Conservation (phyloP, 805 yeast species). For the Metschnikowia noctiluminum region DNA sequence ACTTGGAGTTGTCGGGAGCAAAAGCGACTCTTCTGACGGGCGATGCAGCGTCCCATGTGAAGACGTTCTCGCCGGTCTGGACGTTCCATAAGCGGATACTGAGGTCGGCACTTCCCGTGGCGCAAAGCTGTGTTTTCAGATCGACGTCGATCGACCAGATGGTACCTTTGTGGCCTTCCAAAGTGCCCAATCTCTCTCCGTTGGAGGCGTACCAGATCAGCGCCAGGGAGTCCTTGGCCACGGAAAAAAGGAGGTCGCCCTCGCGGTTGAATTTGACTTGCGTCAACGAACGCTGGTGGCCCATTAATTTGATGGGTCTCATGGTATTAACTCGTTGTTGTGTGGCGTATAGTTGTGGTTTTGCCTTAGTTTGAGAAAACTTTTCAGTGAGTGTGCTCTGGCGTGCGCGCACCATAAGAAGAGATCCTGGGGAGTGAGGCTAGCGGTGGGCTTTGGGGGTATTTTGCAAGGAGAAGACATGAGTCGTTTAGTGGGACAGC, state of each 20-base stretch:
- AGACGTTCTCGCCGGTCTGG: constrained; percentile 69
- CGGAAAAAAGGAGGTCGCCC: constrained; percentile 90
- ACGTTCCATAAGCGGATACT: constrained; percentile 82
- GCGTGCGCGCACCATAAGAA: too few relatives aligned
- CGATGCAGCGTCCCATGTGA: constrained; percentile 69
- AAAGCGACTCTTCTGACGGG: constrained; percentile 93
- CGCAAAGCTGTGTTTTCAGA: constrained; percentile 58
- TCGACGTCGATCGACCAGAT: constrained; percentile 93
- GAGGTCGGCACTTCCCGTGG: constrained; percentile 91
- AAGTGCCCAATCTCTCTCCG: constrained; percentile 96
- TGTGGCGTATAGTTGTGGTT: too few relatives aligned
- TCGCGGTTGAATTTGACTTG: constrained; percentile 94
- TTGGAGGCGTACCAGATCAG: constrained; percentile 92
- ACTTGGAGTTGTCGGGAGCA: constrained; percentile 63
- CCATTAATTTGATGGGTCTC: constrained; percentile 67
- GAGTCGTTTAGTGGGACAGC: too few relatives aligned
- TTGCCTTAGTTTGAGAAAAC: too few relatives aligned
- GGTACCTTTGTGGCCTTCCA: constrained; percentile 82
- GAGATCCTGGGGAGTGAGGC: too few relatives aligned
- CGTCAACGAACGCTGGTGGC: constrained; percentile 96
- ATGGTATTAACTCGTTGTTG: too few relatives aligned
- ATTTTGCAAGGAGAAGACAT: too few relatives aligned
- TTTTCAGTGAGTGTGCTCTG: too few relatives aligned
- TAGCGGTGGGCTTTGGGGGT: too few relatives aligned
- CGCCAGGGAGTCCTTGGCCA: constrained; percentile 86